Conservation (phyloP, 1,284 basidiomycete species). For the Pisolithus thermaeus region DNA sequence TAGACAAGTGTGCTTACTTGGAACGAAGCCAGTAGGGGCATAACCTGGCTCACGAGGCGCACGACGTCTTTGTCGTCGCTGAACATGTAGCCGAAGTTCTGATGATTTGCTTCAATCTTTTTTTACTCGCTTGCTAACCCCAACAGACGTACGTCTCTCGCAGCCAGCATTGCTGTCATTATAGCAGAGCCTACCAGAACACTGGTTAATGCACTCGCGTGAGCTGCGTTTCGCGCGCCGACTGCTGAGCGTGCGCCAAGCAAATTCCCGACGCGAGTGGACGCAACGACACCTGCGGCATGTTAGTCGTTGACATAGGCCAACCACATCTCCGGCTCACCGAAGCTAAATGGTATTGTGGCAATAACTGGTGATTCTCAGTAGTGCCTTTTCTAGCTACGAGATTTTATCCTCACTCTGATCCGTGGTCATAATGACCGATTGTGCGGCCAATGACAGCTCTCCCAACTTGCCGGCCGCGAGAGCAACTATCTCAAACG, state of each 20-base stretch:
- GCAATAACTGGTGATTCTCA: conserved; percentile 22
- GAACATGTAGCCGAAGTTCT: conserved; percentile 59
- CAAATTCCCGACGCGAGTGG: conserved; percentile 67
- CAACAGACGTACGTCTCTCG: conserved; percentile 43
- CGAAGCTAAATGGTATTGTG: conserved; percentile 26
- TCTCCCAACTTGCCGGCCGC: conserved; percentile 66
- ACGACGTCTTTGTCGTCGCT: conserved; percentile 62
- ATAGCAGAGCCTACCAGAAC: conserved; percentile 53
- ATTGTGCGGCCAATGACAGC: conserved; percentile 67
- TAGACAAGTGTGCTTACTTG: conserved; percentile 40
- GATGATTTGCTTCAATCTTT: conserved; percentile 2
- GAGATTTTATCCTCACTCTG: conserved; percentile 45
- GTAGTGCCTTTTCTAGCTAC: not conserved
- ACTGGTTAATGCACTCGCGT: conserved; percentile 58
- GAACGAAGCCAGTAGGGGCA: conserved; percentile 77
- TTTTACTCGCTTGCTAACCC: not conserved
- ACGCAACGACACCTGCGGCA: conserved; percentile 56
- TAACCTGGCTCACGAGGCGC: conserved; percentile 58
- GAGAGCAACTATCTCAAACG: conserved; percentile 74
- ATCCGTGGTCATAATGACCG: conserved; percentile 79
- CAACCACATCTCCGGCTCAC: conserved; percentile 8
- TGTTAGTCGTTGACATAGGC: not conserved
- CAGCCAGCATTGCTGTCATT: conserved; percentile 52
- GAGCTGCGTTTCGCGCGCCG: conserved; percentile 55
- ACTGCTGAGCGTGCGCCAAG: conserved; percentile 53